Conservation (phyloP, 2,329 filamentous ascomycete genomes). For the Sclerotinia subarctica region DNA sequence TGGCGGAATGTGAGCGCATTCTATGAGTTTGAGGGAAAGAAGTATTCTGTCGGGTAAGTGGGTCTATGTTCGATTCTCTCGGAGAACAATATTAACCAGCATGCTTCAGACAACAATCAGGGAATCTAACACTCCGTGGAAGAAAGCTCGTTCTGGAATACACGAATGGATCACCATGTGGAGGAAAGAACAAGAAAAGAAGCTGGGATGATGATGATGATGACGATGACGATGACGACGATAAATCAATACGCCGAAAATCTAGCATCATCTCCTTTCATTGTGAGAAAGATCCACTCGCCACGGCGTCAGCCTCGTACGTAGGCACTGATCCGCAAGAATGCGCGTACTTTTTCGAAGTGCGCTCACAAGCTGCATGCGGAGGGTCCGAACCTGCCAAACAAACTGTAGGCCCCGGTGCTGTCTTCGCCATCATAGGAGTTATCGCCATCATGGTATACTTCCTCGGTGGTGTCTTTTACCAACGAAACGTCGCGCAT, state of each 20-base stretch:
- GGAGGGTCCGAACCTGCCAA: slow-evolving; percentile 64
- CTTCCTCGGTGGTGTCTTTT: slow-evolving; percentile 87
- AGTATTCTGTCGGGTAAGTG: slow-evolving; percentile 71
- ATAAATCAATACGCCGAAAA: slow-evolving; percentile 51
- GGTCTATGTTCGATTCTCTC: not conserved
- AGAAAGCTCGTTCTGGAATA: slow-evolving; percentile 76
- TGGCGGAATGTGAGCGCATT: slow-evolving; percentile 78
- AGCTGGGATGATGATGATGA: slow-evolving; percentile 40
- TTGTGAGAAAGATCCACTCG: slow-evolving; percentile 78
- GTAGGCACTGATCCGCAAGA: slow-evolving; percentile 80
- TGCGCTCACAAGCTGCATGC: slow-evolving; percentile 81
- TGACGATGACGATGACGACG: slow-evolving; percentile 36
- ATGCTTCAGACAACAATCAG: slow-evolving; percentile 27
- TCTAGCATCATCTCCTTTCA: slow-evolving; percentile 89
- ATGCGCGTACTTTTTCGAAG: slow-evolving; percentile 94
- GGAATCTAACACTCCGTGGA: slow-evolving; percentile 56
- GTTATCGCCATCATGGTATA: slow-evolving; percentile 78
- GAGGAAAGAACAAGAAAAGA: slow-evolving; percentile 43
- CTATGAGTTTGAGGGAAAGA: slow-evolving; percentile 62
- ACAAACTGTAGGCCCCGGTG: slow-evolving; percentile 65
- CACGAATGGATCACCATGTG: slow-evolving; percentile 72
- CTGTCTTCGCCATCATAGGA: slow-evolving; percentile 86
- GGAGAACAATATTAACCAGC: slow-evolving; percentile 11
- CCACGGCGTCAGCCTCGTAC: slow-evolving; percentile 72
- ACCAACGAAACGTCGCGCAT: slow-evolving; percentile 91